Evolutionary conservation across 2,329 filamentous ascomycete species (phyloP).

Genomic region (Saccharata proteae): DNA sequence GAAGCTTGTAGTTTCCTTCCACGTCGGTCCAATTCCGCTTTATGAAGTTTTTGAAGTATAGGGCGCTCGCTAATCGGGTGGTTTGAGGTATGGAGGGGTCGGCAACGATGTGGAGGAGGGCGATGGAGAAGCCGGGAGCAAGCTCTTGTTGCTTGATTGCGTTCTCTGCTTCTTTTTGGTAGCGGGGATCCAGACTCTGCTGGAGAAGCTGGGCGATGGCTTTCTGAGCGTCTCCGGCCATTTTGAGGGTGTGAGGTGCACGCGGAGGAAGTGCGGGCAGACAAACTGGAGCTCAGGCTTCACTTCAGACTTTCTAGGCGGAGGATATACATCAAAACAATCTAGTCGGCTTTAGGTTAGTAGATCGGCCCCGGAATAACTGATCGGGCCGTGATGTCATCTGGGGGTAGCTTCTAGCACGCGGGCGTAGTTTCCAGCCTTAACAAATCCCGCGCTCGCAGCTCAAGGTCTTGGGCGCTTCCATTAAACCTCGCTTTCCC

Average conservation of each 20-base stretch:
- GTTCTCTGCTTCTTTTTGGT: conserved; percentile 82
- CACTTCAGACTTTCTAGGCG: too few species aligned
- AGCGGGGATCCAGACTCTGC: conserved; percentile 75
- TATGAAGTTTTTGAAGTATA: conserved; percentile 99
- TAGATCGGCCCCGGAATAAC: too few species aligned
- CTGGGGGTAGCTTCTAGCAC: too few species aligned
- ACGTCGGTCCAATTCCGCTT: conserved; percentile 91
- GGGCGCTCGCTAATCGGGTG: conserved; percentile 73
- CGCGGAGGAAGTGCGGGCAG: too few species aligned
- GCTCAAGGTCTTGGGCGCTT: too few species aligned
- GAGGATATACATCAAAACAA: too few species aligned
- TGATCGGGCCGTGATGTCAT: too few species aligned
- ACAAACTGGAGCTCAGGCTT: too few species aligned
- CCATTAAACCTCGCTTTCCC: too few species aligned
- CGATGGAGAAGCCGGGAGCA: conserved; percentile 76
- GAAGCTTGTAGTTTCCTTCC: conserved; percentile 85
- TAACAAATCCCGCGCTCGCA: too few species aligned
- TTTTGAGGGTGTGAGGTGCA: conserved; percentile 25
- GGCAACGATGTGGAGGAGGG: conserved; percentile 80
- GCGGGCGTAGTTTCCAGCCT: too few species aligned
- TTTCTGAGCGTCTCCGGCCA: conserved; percentile 51
- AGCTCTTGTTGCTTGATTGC: conserved; percentile 66
- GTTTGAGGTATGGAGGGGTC: conserved; percentile 59
- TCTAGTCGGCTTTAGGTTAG: too few species aligned
- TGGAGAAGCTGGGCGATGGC: conserved; percentile 72